A percentile compares a stretch with the other conserved stretches of the same genome.
These are phyloP conservation scores for Solanum sejunctum DNA, from an alignment of 257 asterid genomes.

Conservation along the genomic window DNA sequence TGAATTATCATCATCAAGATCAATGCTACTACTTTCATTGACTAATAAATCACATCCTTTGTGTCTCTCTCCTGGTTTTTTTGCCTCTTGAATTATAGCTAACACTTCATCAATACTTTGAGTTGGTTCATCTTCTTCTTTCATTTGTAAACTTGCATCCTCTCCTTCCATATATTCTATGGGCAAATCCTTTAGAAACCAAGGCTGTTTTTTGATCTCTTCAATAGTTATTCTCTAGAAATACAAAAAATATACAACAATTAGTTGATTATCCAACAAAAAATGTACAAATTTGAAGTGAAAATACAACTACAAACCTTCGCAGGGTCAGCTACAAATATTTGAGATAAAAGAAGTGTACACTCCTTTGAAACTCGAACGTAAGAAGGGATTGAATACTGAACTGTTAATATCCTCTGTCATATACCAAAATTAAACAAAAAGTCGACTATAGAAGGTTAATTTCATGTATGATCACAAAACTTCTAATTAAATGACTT, in stretches of 20 bases:
- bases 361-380: conserved; percentile 72
- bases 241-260: not conserved
- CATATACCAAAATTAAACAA: not conserved
- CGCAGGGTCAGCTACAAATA: conserved; percentile 66
- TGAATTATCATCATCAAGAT: conserved; percentile 59
- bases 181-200: conserved; percentile 58
- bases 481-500: not conserved
- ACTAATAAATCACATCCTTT: conserved; percentile 17
- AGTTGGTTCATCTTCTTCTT: conserved; percentile 8
- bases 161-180: conserved; percentile 42
- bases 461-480: not conserved
- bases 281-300: not conserved
- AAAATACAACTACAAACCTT: conserved; percentile 28
- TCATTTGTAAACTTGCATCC: conserved; percentile 23
- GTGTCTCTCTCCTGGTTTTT: conserved; percentile 15
- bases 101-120: conserved; percentile 62
- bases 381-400: conserved; percentile 75
- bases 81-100: conserved; percentile 59
- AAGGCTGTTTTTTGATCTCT: conserved; percentile 66
- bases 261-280: not conserved
- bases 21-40: conserved; percentile 55
- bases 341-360: conserved; percentile 65
- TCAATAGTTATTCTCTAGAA: conserved; percentile 68
- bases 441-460: not conserved
- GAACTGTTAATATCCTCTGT: conserved; percentile 82